A percentile compares a stretch with the other conserved stretches of the same genome.
Evolutionary conservation across 2,329 filamentous ascomycete genomes (phyloP).

Genomic region (Cordyceps militaris): DNA sequence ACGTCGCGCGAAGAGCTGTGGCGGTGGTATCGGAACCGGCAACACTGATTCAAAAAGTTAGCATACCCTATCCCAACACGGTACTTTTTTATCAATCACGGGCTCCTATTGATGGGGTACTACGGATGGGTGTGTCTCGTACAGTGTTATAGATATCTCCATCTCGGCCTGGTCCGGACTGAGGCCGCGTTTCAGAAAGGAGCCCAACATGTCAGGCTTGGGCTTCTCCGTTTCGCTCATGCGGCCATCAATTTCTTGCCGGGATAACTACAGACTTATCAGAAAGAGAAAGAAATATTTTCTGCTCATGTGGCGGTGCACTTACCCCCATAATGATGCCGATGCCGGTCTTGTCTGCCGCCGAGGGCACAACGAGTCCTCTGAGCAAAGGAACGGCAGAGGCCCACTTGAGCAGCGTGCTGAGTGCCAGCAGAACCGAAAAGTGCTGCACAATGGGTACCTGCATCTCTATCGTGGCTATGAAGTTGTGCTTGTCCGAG

Average conservation of each 20-base stretch:
- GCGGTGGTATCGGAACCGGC: conserved; percentile 4
- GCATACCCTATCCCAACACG: background rate
- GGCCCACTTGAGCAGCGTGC: background rate
- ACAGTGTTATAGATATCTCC: conserved; percentile 6
- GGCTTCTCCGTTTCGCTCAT: background rate
- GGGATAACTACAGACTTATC: background rate
- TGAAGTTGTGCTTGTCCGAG: background rate
- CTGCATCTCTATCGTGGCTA: background rate
- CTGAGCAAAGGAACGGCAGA: background rate
- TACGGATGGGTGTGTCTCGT: background rate
- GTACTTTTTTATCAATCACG: background rate
- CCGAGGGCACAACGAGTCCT: background rate
- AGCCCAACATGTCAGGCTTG: background rate
- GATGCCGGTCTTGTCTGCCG: background rate
- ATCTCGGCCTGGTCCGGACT: conserved; percentile 2
- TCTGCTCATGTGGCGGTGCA: background rate
- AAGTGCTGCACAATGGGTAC: conserved; percentile 1
- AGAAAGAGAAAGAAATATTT: background rate
- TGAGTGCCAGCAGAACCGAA: background rate
- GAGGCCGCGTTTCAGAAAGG: conserved; percentile 1
- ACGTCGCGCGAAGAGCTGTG: background rate
- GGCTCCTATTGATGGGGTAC: too few relatives aligned
- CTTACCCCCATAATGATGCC: background rate
- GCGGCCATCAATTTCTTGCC: background rate
- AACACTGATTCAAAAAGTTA: background rate